Evolutionary conservation across 768 basidiomycete genomes (phyloP), one percentile per base, ranked within the genome.

Genomic region (Trametes meyenii): DNA sequence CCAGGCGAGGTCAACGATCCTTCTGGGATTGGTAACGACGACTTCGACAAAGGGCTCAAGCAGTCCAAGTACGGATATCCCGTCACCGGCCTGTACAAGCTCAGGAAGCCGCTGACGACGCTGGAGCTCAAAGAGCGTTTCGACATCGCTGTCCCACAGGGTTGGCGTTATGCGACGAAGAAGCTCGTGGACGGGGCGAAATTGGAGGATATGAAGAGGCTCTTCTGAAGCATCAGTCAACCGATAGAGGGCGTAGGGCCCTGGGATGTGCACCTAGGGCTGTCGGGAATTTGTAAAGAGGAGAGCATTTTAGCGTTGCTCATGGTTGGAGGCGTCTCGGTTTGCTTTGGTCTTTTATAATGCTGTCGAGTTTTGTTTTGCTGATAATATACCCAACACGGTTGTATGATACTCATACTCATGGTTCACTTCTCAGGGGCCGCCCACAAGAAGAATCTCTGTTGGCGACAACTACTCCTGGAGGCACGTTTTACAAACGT

Each of bases 21-120:
- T 0, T 59, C 64, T 3, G 76, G 76, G 14, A 55, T 74, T 2
- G 76, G 76, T n/a, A 77, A 76, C 63, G 74, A 73, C 56, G 73
- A 73, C 51, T 77, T 77, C 59, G 73, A 77, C 61, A 59, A 60
- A 6, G 75, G 75, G 1, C 44, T 66, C 58, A 71, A 74, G 58
- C 21, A 65, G 50, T 70, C 69, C 6, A 73, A 71, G 49, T 74
- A 69, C 60, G 76, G 71, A 26, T 76, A 76, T 60, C 72, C 71
- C 5, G 64, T 73, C 17, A 55, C 67, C 13, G 73, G 65, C 23
- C 64, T 75, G 13, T 71, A 69, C 46, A 57, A 66, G 46, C 69
- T 77, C 21, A 61, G 60, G 35, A 60, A 54, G 35, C 72, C 73
- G 6, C 38, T 74, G 10, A 63, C 36, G 19, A 13, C 60, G 13